Base-by-base conservation (phyloP, 75 land plant genomes). In the Ceratopteris richardii region DNA sequence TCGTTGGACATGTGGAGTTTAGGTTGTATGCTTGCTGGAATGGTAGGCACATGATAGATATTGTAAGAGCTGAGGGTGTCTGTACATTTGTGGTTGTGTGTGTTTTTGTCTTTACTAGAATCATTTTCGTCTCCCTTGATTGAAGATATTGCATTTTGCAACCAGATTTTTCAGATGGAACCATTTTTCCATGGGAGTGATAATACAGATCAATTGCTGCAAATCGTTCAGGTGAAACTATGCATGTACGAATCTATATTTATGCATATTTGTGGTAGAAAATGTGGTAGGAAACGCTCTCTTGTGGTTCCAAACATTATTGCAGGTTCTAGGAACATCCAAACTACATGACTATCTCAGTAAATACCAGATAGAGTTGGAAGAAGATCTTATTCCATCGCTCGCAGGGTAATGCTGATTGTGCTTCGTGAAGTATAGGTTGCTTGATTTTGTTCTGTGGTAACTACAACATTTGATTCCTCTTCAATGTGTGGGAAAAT, bases 1-100 rank as follows among this genome's bases (percentile, higher is more conserved):
- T 70, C 73, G 37, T 40, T 70, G 47, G 73, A 70, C 41, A 70
- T 70, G 73, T 70, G 73, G 73, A 70, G 73, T 50, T 58, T 70
- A 0, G 73, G 73, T 22, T 70, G 73, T 53, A 70, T 70, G 73
- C 68, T 70, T 56, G 73, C 73, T 21, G 66, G 66, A 18, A 63
- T 63, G 66, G 51, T 63, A 52, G 17, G 50, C 14, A 22, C 3
- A 17, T 55, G 57, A 29, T 55, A 29, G 6, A 11, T 7, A 55
- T 22, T 55, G 57, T 7, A 20, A 23, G 24, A 29, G 24, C 37
- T 33, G 37, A 4, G 37, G 37, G 37, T 33, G n/a, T n/a, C n/a
- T n/a, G n/a, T n/a, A n/a, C n/a, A n/a, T n/a, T n/a, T n/a, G n/a
- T n/a, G n/a, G n/a, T n/a, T n/a, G n/a, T n/a, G n/a, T n/a, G n/a